A percentile compares a stretch with the other conserved stretches of the same genome.
Conservation (phyloP, 352 stramenopile genomes). For the Pythium dissotocum region DNA sequence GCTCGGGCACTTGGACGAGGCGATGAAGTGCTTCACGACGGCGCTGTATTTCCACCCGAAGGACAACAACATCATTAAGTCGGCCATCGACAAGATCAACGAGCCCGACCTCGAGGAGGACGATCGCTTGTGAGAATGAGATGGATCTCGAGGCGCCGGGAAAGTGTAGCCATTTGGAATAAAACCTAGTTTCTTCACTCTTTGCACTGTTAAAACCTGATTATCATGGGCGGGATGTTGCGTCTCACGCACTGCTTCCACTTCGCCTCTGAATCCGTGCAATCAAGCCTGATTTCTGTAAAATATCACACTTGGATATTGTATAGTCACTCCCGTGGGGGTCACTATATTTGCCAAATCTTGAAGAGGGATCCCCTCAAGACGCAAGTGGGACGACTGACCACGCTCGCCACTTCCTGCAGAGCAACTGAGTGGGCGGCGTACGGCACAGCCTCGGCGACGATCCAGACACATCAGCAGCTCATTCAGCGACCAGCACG, state of each 20-base stretch:
- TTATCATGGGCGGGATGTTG: background rate
- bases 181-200: conserved; percentile 1
- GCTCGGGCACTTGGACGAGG: conserved; percentile 89
- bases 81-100: conserved; percentile 93
- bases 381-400: background rate
- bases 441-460: background rate
- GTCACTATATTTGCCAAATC: conserved; percentile 15
- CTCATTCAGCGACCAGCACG: conserved; percentile 1
- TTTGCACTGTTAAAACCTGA: conserved; percentile 5
- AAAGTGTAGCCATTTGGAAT: conserved; percentile 9
- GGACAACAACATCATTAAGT: conserved; percentile 96
- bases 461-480: background rate
- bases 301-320: conserved; percentile 8
- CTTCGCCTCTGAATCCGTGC: background rate
- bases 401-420: conserved; percentile 2
- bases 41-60: conserved; percentile 97
- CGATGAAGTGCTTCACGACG: conserved; percentile 95
- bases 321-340: conserved; percentile 17
- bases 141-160: background rate
- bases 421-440: conserved; percentile 1
- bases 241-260: background rate
- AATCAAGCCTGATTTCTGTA: conserved; percentile 3
- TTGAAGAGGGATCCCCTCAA: conserved; percentile 26
- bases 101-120: conserved; percentile 54
- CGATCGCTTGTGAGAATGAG: conserved; percentile 24